phyloP scores from a whole-genome alignment of 495 filamentous ascomycete species.

The Penicillium waksmanii region DNA sequence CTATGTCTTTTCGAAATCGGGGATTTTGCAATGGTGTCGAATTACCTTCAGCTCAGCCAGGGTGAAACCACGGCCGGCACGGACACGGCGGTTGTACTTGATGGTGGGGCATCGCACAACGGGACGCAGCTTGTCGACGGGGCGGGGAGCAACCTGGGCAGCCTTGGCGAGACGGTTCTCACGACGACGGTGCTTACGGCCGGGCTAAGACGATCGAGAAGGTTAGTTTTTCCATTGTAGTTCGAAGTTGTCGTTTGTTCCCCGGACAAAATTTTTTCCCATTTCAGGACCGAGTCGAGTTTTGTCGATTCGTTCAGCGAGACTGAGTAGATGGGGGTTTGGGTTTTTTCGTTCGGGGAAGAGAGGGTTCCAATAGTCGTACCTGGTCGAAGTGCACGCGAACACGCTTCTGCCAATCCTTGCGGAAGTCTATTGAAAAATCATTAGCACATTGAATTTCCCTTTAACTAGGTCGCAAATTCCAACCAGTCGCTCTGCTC shows the following conservation, averaged over 20 bases:
- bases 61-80: conserved; percentile 95
- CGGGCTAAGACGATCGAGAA: conserved; percentile 64
- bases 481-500: neutral
- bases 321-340: conserved; percentile 21
- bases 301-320: conserved; percentile 20
- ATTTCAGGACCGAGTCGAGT: conserved; percentile 18
- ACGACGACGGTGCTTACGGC: conserved; percentile 88
- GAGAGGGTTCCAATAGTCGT: conserved; percentile 36
- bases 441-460: conserved; percentile 31
- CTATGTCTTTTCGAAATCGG: conserved; percentile 3
- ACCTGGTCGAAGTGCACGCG: conserved; percentile 99
- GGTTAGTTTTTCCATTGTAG: conserved; percentile 34
- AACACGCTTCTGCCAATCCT: conserved; percentile 99
- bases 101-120: conserved; percentile 91
- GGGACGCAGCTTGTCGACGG: conserved; percentile 94
- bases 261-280: conserved; percentile 15
- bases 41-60: conserved; percentile 95
- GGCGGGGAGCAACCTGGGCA: conserved; percentile 89
- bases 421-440: conserved; percentile 85
- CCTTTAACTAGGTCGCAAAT: conserved; percentile 21
- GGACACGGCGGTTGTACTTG: conserved; percentile 98
- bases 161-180: conserved; percentile 90
- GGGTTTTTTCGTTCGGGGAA: conserved; percentile 8
- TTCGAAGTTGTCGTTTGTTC: neutral
- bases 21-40: conserved; percentile 13